A percentile compares a stretch with the other conserved stretches of the same genome.
Conservation (phyloP, 129 eudicot species). For the Tagetes patula region DNA sequence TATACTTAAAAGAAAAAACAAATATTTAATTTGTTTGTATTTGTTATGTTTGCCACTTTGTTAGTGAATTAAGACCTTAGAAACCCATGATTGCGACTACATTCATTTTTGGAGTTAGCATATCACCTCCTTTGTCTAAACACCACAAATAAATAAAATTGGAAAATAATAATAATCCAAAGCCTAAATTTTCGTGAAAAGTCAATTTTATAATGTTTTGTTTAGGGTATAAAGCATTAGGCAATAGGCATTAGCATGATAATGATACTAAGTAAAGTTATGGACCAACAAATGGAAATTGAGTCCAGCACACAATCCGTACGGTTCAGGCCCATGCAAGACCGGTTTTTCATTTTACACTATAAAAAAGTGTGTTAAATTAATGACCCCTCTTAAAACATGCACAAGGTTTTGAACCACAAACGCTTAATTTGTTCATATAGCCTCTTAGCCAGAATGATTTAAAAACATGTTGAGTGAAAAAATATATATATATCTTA, state of each 20-base stretch:
- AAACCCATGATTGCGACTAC: constrained; percentile 20
- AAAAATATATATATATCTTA: too few species aligned
- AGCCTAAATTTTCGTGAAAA: constrained; percentile 31
- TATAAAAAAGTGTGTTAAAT: too few species aligned
- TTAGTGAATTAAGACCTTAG: neutral
- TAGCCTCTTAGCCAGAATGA: too few species aligned
- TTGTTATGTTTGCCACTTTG: constrained; percentile 9
- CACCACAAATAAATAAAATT: constrained; percentile 1
- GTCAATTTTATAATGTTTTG: constrained; percentile 20
- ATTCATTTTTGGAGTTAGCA: constrained; percentile 6
- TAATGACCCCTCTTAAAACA: too few species aligned
- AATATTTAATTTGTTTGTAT: neutral
- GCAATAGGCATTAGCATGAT: constrained; percentile 21
- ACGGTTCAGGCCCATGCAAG: constrained; percentile 11
- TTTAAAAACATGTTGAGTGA: too few species aligned
- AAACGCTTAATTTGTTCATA: too few species aligned
- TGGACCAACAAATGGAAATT: constrained; percentile 26
- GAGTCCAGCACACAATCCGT: constrained; percentile 24
- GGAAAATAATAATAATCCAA: constrained; percentile 11
- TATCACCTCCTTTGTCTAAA: neutral
- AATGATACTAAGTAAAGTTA: constrained; percentile 18
- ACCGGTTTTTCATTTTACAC: neutral
- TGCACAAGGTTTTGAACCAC: too few species aligned
- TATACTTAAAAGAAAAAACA: neutral
- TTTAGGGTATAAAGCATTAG: neutral